phyloP scores from a whole-genome alignment of 2,329 filamentous ascomycete genomes.

The Chalara sp. region DNA sequence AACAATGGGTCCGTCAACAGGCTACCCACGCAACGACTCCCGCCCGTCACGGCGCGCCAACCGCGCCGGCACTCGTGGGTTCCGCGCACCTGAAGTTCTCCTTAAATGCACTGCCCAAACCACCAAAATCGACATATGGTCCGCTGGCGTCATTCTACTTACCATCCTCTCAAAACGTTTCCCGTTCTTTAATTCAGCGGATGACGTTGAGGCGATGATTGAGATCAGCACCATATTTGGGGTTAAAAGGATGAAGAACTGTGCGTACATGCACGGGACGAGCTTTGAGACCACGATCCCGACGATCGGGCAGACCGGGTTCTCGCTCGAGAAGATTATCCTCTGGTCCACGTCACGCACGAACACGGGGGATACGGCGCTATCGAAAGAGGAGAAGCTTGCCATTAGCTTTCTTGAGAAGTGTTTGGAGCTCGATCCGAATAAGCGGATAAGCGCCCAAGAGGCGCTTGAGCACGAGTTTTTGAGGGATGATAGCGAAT shows the following conservation, averaged over 20 bases:
- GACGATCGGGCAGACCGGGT: slow-evolving; percentile 78
- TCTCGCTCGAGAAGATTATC: slow-evolving; percentile 87
- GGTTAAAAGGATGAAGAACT: slow-evolving; percentile 71
- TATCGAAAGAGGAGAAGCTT: slow-evolving; percentile 62
- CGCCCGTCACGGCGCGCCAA: slow-evolving; percentile 87
- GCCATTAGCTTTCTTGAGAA: slow-evolving; percentile 65
- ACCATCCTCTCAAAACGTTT: slow-evolving; percentile 89
- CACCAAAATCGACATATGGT: slow-evolving; percentile 95
- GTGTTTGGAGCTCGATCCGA: slow-evolving; percentile 72
- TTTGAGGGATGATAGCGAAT: slow-evolving; percentile 43
- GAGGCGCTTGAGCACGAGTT: slow-evolving; percentile 72
- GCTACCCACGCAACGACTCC: slow-evolving; percentile 85
- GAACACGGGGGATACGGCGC: slow-evolving; percentile 40
- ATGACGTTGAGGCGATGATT: slow-evolving; percentile 95
- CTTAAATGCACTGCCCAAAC: slow-evolving; percentile 96
- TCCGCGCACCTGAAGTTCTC: slow-evolving; percentile 91
- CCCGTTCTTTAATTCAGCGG: slow-evolving; percentile 97
- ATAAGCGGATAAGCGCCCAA: slow-evolving; percentile 64
- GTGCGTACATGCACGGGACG: slow-evolving; percentile 79
- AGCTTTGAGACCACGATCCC: slow-evolving; percentile 91
- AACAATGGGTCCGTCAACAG: slow-evolving; percentile 45
- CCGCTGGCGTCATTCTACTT: slow-evolving; percentile 91
- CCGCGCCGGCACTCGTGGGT: slow-evolving; percentile 88
- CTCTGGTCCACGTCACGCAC: slow-evolving; percentile 86
- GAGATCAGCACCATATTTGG: slow-evolving; percentile 97